Evolutionary conservation across 2,329 filamentous ascomycete species (phyloP).

Genomic region (Diaporthe citriasiana): DNA sequence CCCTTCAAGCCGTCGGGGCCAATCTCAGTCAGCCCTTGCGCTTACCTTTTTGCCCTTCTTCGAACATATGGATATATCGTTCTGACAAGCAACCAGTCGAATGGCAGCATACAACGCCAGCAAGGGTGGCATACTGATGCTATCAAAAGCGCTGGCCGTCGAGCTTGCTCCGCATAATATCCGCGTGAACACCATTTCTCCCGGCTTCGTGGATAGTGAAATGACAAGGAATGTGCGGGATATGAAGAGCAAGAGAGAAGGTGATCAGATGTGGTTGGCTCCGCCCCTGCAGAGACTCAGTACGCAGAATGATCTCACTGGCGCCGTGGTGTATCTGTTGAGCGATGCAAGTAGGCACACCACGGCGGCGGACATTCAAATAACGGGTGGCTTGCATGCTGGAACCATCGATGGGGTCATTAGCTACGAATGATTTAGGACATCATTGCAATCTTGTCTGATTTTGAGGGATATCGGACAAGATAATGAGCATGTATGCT

Average conservation of each 20-base stretch:
- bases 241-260: conserved; percentile 51
- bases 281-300: conserved; percentile 57
- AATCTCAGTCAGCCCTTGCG: background rate
- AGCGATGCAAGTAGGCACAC: conserved; percentile 60
- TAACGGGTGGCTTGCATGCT: conserved; percentile 59
- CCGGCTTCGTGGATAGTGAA: conserved; percentile 55
- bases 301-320: conserved; percentile 58
- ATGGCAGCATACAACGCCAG: conserved; percentile 60
- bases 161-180: conserved; percentile 55
- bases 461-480: too few relatives aligned
- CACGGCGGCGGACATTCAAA: conserved; percentile 59
- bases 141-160: conserved; percentile 55
- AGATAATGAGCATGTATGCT: too few relatives aligned
- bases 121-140: conserved; percentile 58
- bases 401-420: conserved; percentile 56
- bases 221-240: conserved; percentile 52
- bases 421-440: conserved; percentile 48
- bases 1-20: background rate
- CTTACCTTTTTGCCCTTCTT: background rate
- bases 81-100: conserved; percentile 37
- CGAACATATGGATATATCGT: background rate
- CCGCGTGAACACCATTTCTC: conserved; percentile 56
- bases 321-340: conserved; percentile 58
- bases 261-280: conserved; percentile 55
- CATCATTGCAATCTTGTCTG: background rate